Evolutionary conservation across 169 alveolate genomes (phyloP), one percentile per base, ranked within the genome.

Genomic region (Cryptosporidium sp.): DNA sequence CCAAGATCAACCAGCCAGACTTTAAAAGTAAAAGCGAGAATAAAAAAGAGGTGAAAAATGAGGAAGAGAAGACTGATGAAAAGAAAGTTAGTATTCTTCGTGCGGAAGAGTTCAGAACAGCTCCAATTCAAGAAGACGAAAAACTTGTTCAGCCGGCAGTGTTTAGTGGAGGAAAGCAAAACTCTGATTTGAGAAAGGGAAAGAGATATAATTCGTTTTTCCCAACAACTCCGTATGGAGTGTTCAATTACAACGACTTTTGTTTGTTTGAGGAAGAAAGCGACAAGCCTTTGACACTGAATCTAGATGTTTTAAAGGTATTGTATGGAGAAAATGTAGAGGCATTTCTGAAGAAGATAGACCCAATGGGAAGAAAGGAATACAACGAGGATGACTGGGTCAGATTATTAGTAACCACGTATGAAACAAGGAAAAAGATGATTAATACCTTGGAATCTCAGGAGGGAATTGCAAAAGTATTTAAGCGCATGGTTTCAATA

Each of bases 391-490:
- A 80, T 58, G 89, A 80, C 50, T 80, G 89, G 89, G 89, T 80
- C n/a, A 59, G 89, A 45, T 39, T 80, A 23, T 39, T 80, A 50
- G 89, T 80, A 23, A 62, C 89, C 14, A 80, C 59, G 43, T 80
- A 80, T 48, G 89, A 80, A 62, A 61, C 89, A 5, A 80, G 89
- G 52, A 80, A 80, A 39, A 80, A 80, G 29, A 80, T 80, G 89
- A 80, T 80, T 48, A 80, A 80, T n/a, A 80, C 89, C 2, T 37
- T 80, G 9, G 89, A 80, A 7, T 80, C 89, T 29, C 96, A 95
- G 80, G 96, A 95, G 50, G 94, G 97, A 59, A 92, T 95, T 33
- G 93, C 95, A 71, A 93, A 86, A 67, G 95, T 95, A 62, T 93
- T 95, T 16, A 85, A 91, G 61, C 48, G 97, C 48, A 74, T 95